These are phyloP conservation scores for Penicillium atrosanguineum DNA, from an alignment of 495 filamentous ascomycete genomes.

Conservation along the genomic window DNA sequence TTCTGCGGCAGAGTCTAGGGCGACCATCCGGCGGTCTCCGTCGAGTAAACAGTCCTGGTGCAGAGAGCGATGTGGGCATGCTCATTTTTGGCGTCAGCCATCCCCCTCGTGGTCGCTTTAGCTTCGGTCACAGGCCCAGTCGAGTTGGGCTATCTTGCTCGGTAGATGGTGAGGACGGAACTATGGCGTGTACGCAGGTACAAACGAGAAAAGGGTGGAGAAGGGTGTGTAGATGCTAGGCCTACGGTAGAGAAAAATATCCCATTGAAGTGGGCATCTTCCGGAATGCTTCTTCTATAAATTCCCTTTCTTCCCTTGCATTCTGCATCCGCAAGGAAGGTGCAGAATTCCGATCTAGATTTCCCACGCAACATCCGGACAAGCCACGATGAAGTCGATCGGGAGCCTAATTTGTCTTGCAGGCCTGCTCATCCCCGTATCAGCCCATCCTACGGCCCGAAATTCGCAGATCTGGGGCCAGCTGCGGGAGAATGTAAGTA, in stretches of 20 bases:
- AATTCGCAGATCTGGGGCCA: conserved; percentile 21
- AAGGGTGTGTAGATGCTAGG: neutral
- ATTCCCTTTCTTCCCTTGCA: neutral
- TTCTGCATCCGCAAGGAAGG: neutral
- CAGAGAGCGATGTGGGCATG: neutral
- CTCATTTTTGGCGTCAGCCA: conserved; percentile 7
- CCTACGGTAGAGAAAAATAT: neutral
- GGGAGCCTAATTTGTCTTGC: conserved; percentile 10
- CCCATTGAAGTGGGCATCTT: neutral
- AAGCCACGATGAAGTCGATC: conserved; percentile 21
- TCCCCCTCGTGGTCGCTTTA: conserved; percentile 11
- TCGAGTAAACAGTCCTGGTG: conserved; percentile 4
- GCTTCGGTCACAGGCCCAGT: conserved; percentile 8
- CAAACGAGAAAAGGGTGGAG: neutral
- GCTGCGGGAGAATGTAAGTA: conserved; percentile 30
- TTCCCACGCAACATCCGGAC: neutral
- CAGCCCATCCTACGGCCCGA: conserved; percentile 17
- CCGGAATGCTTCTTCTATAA: neutral
- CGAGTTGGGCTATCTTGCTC: neutral
- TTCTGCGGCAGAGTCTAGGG: neutral
- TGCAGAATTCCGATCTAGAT: neutral
- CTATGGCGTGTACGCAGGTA: neutral
- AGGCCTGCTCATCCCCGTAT: conserved; percentile 13
- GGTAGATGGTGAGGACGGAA: neutral
- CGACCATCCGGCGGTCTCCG: conserved; percentile 3